Percentiles rank a stretch among this genome's conserved stretches.
These are phyloP conservation scores for Hippophae rhamnoides DNA, from an alignment of 306 rosid species.

Conservation along the genomic window DNA sequence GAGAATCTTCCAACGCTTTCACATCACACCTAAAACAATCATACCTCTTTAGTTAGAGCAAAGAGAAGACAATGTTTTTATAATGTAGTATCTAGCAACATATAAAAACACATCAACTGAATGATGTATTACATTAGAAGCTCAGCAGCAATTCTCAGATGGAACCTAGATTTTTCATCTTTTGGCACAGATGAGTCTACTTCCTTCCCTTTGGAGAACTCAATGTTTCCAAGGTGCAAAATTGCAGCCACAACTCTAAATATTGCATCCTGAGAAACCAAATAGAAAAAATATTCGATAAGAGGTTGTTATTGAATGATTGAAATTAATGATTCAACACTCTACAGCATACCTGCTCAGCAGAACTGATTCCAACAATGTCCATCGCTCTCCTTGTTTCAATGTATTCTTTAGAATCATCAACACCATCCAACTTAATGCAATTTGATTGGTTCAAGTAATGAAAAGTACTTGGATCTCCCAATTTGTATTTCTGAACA, in stretches of 20 bases:
- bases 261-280: constrained; percentile 67
- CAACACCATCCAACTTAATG: constrained; percentile 72
- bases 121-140: constrained; percentile 59
- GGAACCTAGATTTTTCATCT: constrained; percentile 83
- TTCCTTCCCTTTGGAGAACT: constrained; percentile 88
- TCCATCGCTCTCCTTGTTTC: constrained; percentile 93
- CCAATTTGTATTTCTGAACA: constrained; percentile 69
- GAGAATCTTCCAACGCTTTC: constrained; percentile 93
- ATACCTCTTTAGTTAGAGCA: constrained; percentile 10
- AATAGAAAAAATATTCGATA: constrained; percentile 13
- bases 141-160: constrained; percentile 79
- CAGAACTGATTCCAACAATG: constrained; percentile 78
- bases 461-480: constrained; percentile 74
- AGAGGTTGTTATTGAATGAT: constrained; percentile 16
- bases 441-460: constrained; percentile 89
- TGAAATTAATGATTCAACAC: constrained; percentile 18
- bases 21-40: constrained; percentile 77
- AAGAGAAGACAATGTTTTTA: constrained; percentile 18
- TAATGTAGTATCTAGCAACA: constrained; percentile 13
- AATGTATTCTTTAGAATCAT: constrained; percentile 69
- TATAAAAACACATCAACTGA: constrained; percentile 21
- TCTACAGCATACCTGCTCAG: constrained; percentile 65
- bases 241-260: constrained; percentile 97
- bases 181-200: constrained; percentile 80
- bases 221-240: constrained; percentile 95